A percentile compares a stretch with the other conserved stretches of the same genome.
Conservation (phyloP, 805 yeast genomes). For the Wickerhamomyces bovis region DNA sequence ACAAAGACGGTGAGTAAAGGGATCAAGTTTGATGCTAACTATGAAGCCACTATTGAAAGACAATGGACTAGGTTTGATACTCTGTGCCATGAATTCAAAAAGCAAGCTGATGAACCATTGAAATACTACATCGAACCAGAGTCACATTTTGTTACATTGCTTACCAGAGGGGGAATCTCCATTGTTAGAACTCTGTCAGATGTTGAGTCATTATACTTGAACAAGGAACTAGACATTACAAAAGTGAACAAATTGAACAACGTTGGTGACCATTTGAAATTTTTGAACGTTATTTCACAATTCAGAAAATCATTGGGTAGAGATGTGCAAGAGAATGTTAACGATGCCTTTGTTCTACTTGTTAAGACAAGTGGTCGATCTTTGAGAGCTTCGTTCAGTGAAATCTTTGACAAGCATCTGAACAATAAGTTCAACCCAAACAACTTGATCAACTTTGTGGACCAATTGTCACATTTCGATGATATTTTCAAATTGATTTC, state of each 20-base stretch:
- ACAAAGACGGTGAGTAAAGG: constrained; percentile 27
- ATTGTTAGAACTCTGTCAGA: constrained; percentile 28
- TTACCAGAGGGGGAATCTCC: constrained; percentile 32
- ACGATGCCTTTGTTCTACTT: constrained; percentile 24
- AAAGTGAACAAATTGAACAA: constrained; percentile 4
- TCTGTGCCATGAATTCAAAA: constrained; percentile 65
- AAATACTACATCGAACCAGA: constrained; percentile 37
- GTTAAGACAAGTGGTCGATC: constrained; percentile 21
- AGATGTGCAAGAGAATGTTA: constrained; percentile 29
- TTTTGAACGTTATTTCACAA: constrained; percentile 29
- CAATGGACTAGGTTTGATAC: constrained; percentile 69
- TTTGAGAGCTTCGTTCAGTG: constrained; percentile 23
- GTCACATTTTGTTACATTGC: constrained; percentile 24
- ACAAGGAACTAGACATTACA: constrained; percentile 18
- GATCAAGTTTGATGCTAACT: constrained; percentile 27
- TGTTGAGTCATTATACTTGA: constrained; percentile 29
- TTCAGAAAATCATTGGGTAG: constrained; percentile 36
- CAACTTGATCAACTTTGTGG: constrained; percentile 33
- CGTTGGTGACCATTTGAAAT: constrained; percentile 22
- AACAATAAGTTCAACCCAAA: constrained; percentile 34
- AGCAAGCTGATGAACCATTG: constrained; percentile 54
- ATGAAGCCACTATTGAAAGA: constrained; percentile 33
- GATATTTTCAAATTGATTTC: constrained; percentile 32
- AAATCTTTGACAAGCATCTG: constrained; percentile 37
- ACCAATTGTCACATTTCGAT: constrained; percentile 33